A percentile compares a stretch with the other conserved stretches of the same genome.
phyloP scores from a whole-genome alignment of 192 early-diverging fungal species.

The Backusella westeae region DNA sequence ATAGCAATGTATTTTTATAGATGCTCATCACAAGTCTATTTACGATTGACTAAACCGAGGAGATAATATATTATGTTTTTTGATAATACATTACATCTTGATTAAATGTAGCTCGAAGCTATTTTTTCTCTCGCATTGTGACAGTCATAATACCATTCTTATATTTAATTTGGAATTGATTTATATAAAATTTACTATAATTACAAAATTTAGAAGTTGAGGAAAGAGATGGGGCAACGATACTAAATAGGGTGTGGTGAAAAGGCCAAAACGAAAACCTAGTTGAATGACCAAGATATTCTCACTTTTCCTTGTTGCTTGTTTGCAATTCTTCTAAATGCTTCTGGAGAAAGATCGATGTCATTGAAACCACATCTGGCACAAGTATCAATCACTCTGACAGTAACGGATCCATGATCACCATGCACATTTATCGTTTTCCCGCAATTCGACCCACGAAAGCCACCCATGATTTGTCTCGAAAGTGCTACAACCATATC shows the following conservation, averaged over 20 bases:
- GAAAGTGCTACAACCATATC: slow-evolving; percentile 4
- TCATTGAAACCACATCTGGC: not conserved
- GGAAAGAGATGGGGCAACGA: not conserved
- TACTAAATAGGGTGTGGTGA: not conserved
- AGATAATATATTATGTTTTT: not conserved
- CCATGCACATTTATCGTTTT: slow-evolving; percentile 27
- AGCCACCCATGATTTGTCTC: not conserved
- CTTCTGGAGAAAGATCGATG: slow-evolving; percentile 20
- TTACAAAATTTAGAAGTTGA: not conserved
- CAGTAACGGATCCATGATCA: slow-evolving; percentile 36
- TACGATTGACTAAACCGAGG: not conserved
- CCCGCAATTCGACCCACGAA: slow-evolving; percentile 11
- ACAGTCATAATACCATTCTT: not conserved
- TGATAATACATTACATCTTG: not conserved
- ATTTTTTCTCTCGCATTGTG: not conserved
- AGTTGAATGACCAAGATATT: not conserved
- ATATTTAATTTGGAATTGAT: not conserved
- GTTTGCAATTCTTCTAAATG: slow-evolving; percentile 3
- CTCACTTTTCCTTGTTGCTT: not conserved
- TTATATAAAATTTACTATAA: not conserved
- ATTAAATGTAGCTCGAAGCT: not conserved
- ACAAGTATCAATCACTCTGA: slow-evolving; percentile 20
- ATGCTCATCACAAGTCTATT: not conserved
- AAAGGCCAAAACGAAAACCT: not conserved
- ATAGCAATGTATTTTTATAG: not conserved